Base-by-base conservation (phyloP, 23 red algal genomes). In the Agarophyton chilense region DNA sequence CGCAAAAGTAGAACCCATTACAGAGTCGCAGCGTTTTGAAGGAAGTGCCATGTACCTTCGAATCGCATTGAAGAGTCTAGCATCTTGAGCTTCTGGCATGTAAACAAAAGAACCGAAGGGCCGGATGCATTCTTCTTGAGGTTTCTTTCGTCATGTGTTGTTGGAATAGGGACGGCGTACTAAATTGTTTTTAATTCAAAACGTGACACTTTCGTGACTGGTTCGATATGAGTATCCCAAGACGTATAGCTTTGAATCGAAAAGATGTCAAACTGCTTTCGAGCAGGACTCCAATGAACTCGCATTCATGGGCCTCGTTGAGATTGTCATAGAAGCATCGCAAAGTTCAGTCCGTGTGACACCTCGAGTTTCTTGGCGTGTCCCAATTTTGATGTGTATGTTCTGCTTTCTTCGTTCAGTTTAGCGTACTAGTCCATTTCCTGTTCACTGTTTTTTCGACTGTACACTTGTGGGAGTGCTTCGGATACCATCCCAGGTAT, bases 31-130 rank as follows among this genome's bases (percentile, higher is more conserved):
- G 25, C 50, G 50, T 0, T 88, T 88, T 60, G 67, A 73, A 47
- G 83, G 83, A 43, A 88, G 71, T 26, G 52, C 67, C 8, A 88
- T 88, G 83, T 72, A 56, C 35, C 33, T 88, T 35, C 73, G 73
- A 34, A 54, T 78, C 24, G 22, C 73, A 19, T 43, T 78, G 36
- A 36, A 42, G 38, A 70, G 64, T 42, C 32, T 41, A 42, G 18
- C 44, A 18, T 55, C 60, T 36, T 18, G 60, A 65, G 60, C 14
- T 65, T 14, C 31, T 29, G 26, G 28, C 31, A 18, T 36, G 2
- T 18, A 9, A 65, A 18, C 17, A 35, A 36, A 14, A 65, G 6
- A 16, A 36, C 3, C 12, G 32, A 38, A 35, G 21, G 60, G 9
- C 60, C 60, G 28, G 22, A 7, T 17, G 17, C 17, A 6, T 33